These are phyloP conservation scores for Penicillium antarcticum DNA, from an alignment of 495 filamentous ascomycete genomes.

Conservation along the genomic window DNA sequence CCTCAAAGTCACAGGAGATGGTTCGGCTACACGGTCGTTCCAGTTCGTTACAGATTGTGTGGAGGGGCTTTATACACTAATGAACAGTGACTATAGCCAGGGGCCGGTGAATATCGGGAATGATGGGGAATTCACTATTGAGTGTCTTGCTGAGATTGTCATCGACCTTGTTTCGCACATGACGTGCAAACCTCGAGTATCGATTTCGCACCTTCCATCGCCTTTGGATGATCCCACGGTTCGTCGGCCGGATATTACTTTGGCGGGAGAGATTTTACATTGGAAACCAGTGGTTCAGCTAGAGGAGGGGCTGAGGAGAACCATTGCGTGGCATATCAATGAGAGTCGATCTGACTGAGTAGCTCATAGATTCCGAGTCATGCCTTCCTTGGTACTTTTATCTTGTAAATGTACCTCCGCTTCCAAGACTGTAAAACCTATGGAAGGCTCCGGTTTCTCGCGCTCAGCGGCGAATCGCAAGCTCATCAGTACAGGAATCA, in stretches of 20 bases:
- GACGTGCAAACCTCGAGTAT: background rate
- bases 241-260: constrained; percentile 9
- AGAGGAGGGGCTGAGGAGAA: constrained; percentile 13
- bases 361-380: too few relatives aligned
- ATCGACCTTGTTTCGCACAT: constrained; percentile 8
- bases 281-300: constrained; percentile 15
- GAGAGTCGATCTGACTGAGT: background rate
- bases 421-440: too few relatives aligned
- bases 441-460: too few relatives aligned
- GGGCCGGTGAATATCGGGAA: constrained; percentile 22
- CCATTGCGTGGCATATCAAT: constrained; percentile 20
- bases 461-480: too few relatives aligned
- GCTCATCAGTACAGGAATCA: too few relatives aligned
- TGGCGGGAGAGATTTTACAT: constrained; percentile 7
- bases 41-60: constrained; percentile 20
- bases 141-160: constrained; percentile 11
- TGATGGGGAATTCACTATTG: constrained; percentile 13
- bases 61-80: constrained; percentile 12
- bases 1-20: constrained; percentile 15
- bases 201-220: constrained; percentile 4
- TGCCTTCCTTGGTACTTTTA: too few relatives aligned
- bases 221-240: constrained; percentile 10
- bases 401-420: too few relatives aligned
- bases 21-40: constrained; percentile 16
- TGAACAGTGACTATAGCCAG: constrained; percentile 11